phyloP scores from a whole-genome alignment of 2,329 filamentous ascomycete genomes.

The Hymenoscyphus scutula region DNA sequence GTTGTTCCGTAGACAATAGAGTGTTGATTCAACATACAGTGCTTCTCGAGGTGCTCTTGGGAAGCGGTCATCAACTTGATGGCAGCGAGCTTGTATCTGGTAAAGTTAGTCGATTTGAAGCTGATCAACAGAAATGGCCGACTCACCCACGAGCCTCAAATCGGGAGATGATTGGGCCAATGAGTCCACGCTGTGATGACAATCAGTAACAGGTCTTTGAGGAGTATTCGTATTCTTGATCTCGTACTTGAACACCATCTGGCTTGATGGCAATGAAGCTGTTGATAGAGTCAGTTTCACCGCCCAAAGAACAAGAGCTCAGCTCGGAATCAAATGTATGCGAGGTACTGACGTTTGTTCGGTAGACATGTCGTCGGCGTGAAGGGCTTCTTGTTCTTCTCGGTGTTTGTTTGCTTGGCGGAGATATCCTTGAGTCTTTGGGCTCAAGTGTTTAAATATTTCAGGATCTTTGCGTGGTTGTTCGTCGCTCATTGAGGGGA shows the following conservation, averaged over 20 bases:
- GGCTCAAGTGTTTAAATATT: conserved; percentile 46
- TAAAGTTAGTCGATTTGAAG: conserved; percentile 14
- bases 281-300: conserved; percentile 35
- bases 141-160: conserved; percentile 93
- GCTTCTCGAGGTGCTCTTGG: conserved; percentile 96
- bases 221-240: neutral
- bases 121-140: neutral
- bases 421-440: conserved; percentile 46
- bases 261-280: conserved; percentile 99
- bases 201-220: conserved; percentile 19
- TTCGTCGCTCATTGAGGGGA: conserved; percentile 24
- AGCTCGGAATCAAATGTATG: neutral
- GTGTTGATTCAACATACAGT: conserved; percentile 61
- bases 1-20: conserved; percentile 20
- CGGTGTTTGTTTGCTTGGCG: conserved; percentile 36
- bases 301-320: conserved; percentile 19
- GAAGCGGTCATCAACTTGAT: conserved; percentile 90
- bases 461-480: conserved; percentile 38
- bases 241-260: conserved; percentile 91
- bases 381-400: conserved; percentile 35
- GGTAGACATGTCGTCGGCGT: conserved; percentile 61
- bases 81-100: conserved; percentile 94
- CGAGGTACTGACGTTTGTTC: conserved; percentile 88
- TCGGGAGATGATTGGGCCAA: conserved; percentile 95
- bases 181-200: conserved; percentile 76